Evolutionary conservation across 23 red algal species (phyloP), one percentile per base, ranked within the genome.

Genomic region (Gracilaria caudata): DNA sequence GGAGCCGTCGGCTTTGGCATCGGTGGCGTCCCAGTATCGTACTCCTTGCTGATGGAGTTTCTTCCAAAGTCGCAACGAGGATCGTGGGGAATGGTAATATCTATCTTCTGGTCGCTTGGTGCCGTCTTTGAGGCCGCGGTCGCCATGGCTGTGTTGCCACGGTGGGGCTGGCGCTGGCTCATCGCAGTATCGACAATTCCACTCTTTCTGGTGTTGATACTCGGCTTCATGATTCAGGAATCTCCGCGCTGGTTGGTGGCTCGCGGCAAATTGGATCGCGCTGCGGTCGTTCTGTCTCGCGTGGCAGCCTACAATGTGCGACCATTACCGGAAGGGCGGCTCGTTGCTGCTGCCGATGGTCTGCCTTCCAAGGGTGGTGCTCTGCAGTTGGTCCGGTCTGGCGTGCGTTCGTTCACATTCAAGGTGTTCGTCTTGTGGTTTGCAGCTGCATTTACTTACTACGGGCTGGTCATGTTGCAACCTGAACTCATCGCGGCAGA

Each of bases 1-100:
- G 79, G 88, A 8, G 34, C 78, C 37, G 77, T 82, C 57, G 88
- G 88, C 17, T 82, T 92, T 37, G 88, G 88, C n/a, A 78, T 92
- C n/a, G 88, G 88, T 39, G 88, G 88, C 54, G 88, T 92, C 12
- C 88, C 88, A 16, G 88, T 92, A 13, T 72, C 76, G 8, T 92
- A 82, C 56, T 70, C 65, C 8, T 68, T 92, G 46, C 44, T 92
- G 0, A 83, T 82, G 78, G 88, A 92, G 63, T 92, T 92, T 54
- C 41, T 92, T 30, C 88, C 88, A 6, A 41, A 46, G 30, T 58
- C 61, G 7, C 76, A 82, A 30, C 88, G 88, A 17, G 88, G 88
- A n/a, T 53, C 60, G 44, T 83, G 77, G 88, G 88, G 88, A 2
- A 61, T 83, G 76, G 60, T 39, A 14, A 61, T 89, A 40, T 68